These are phyloP conservation scores for Talaromyces sp. DNA, from an alignment of 2,329 filamentous ascomycete species.

Conservation along the genomic window DNA sequence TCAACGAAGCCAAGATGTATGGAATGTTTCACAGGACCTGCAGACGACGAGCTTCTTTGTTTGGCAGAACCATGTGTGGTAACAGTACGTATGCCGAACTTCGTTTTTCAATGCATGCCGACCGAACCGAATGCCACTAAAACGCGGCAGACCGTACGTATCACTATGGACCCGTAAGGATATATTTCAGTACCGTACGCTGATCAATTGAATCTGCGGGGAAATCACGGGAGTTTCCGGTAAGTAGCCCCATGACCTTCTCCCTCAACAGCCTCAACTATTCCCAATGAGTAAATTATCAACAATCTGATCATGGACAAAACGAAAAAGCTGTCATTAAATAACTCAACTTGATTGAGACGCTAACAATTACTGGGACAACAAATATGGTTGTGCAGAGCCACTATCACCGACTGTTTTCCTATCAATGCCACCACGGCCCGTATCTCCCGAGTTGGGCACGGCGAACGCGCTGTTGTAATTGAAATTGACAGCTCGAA, in stretches of 20 bases:
- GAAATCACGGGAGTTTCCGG: background rate
- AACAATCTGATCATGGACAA: background rate
- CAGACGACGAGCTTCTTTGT: background rate
- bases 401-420: background rate
- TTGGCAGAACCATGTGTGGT: background rate
- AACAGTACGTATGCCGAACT: too few species aligned
- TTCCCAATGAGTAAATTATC: background rate
- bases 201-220: background rate
- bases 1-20: background rate
- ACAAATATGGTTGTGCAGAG: background rate
- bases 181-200: background rate
- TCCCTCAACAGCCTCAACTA: background rate
- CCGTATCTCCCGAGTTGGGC: background rate
- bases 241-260: background rate
- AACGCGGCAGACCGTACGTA: background rate
- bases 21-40: background rate
- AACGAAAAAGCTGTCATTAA: background rate
- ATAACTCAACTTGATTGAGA: background rate
- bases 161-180: background rate
- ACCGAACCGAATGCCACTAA: background rate
- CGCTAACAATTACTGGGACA: background rate
- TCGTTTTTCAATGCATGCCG: too few species aligned
- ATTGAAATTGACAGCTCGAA: background rate
- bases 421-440: background rate
- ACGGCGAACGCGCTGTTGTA: background rate